These are phyloP conservation scores for Acanthamoeba sp. DNA, from an alignment of 208 protist genomes.

Conservation along the genomic window DNA sequence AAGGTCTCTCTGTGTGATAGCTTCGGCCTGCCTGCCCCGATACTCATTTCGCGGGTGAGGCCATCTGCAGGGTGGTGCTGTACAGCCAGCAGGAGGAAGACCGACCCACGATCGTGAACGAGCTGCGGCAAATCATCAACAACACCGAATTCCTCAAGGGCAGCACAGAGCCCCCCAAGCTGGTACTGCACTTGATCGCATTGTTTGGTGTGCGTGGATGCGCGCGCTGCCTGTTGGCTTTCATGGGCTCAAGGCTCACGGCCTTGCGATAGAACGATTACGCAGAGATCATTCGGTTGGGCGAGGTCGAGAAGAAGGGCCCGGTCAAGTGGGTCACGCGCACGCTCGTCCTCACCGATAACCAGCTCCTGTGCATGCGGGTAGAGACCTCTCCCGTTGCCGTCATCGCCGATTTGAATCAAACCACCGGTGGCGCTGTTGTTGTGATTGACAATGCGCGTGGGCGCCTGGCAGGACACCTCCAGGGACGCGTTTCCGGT, in stretches of 20 bases:
- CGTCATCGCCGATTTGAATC: not conserved
- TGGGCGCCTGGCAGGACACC: not conserved
- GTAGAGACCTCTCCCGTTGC: not conserved
- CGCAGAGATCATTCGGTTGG: constrained; percentile 39
- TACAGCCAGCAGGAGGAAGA: constrained; percentile 63
- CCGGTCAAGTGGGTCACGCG: constrained; percentile 38
- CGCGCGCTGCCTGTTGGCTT: not conserved
- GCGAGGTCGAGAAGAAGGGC: constrained; percentile 67
- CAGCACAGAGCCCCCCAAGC: constrained; percentile 29
- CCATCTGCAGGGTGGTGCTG: constrained; percentile 20
- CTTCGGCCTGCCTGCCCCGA: not conserved
- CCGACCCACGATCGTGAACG: constrained; percentile 35
- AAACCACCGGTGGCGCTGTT: not conserved
- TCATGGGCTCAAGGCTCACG: not conserved
- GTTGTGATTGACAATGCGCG: not conserved
- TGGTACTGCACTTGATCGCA: not conserved
- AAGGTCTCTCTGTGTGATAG: not conserved
- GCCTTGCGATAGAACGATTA: constrained; percentile 6
- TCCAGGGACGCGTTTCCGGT: constrained; percentile 39
- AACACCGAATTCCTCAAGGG: constrained; percentile 51
- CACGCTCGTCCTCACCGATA: constrained; percentile 45
- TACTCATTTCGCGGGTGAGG: not conserved
- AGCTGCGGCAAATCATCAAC: constrained; percentile 26
- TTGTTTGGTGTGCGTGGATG: not conserved
- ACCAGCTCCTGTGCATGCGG: constrained; percentile 47